These are phyloP conservation scores for Tolypocladium inflatum DNA, from an alignment of 2,329 filamentous ascomycete species.

Conservation along the genomic window DNA sequence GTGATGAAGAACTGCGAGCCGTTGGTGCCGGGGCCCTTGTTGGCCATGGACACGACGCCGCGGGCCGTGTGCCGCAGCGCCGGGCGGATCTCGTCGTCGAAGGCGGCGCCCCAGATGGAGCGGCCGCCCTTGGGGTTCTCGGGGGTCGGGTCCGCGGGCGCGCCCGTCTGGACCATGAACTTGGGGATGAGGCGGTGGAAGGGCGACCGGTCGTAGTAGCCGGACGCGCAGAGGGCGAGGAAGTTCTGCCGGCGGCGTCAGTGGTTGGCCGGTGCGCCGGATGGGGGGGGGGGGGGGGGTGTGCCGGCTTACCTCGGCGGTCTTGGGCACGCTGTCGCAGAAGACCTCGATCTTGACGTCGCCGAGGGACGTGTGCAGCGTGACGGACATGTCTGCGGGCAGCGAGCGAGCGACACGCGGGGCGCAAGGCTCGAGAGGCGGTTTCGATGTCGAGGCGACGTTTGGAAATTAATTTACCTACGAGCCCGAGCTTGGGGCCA, in stretches of 20 bases:
- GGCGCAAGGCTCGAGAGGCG: no score
- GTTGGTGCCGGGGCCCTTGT: slow-evolving; percentile 65
- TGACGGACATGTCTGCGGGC: slow-evolving; percentile 46
- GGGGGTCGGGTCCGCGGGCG: slow-evolving; percentile 39
- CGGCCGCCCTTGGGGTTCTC: slow-evolving; percentile 57
- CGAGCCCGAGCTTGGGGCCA: not conserved
- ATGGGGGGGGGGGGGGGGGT: not conserved
- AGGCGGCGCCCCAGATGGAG: slow-evolving; percentile 65
- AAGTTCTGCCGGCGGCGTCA: slow-evolving; percentile 54
- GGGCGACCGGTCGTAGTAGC: slow-evolving; percentile 64
- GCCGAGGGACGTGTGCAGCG: slow-evolving; percentile 78
- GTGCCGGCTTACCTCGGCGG: slow-evolving; percentile 56
- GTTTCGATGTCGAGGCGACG: not conserved
- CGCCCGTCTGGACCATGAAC: slow-evolving; percentile 76
- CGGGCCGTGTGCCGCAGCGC: slow-evolving; percentile 58
- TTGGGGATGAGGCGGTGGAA: slow-evolving; percentile 72
- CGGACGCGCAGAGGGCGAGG: slow-evolving; percentile 72
- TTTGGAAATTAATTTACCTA: not conserved
- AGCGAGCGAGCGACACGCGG: not conserved
- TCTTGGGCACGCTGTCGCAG: slow-evolving; percentile 89
- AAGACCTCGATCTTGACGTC: slow-evolving; percentile 94
- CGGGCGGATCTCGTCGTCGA: slow-evolving; percentile 74
- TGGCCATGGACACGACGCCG: slow-evolving; percentile 69
- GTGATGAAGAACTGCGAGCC: slow-evolving; percentile 76
- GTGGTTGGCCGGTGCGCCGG: not conserved